These are phyloP conservation scores for Fragaria ananassa DNA, from an alignment of 306 rosid species.

Conservation along the genomic window DNA sequence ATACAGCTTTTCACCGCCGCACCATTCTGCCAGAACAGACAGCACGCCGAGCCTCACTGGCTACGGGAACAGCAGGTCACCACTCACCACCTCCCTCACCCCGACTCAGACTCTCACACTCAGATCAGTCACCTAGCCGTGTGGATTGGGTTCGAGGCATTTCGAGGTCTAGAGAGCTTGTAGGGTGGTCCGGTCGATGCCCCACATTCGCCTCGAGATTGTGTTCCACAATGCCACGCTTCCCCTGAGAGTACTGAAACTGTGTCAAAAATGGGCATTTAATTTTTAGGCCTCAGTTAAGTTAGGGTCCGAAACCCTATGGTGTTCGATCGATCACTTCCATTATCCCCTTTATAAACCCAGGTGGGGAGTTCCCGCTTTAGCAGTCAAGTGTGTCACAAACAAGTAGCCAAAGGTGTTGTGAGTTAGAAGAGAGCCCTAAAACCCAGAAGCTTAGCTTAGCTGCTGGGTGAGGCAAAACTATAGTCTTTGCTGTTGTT, in stretches of 20 bases:
- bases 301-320: constrained; percentile 17
- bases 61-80: constrained; percentile 48
- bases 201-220: constrained; percentile 71
- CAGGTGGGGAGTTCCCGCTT: constrained; percentile 34
- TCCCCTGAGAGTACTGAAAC: neutral
- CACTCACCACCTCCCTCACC: constrained; percentile 13
- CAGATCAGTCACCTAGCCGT: neutral
- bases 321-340: neutral
- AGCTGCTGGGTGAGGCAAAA: neutral
- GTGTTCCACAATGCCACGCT: constrained; percentile 51
- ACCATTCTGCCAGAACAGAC: constrained; percentile 42
- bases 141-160: neutral
- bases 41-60: constrained; percentile 57
- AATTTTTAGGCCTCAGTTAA: neutral
- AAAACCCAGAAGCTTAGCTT: constrained; percentile 9
- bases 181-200: constrained; percentile 62
- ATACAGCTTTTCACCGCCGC: constrained; percentile 44
- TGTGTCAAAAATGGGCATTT: neutral
- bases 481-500: neutral
- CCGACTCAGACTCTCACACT: neutral
- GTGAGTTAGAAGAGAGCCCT: constrained; percentile 15
- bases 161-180: neutral
- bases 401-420: neutral
- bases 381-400: neutral
- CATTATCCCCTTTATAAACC: constrained; percentile 23